Evolutionary conservation across 2,329 filamentous ascomycete species (phyloP), one percentile per base, ranked within the genome.

Genomic region (Penicillium vulpinum): DNA sequence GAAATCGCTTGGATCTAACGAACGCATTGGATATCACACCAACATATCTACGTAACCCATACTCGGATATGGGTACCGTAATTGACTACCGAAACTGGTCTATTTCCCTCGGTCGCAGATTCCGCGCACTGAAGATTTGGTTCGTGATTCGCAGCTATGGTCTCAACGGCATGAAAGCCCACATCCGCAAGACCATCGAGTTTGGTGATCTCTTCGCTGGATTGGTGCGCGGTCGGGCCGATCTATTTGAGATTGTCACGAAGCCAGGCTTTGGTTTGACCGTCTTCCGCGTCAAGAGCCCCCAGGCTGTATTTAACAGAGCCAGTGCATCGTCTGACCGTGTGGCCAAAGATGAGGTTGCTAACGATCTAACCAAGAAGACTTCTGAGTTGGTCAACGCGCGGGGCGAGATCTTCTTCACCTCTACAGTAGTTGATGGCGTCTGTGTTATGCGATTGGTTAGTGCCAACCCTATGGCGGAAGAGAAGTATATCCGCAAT

Each of bases 1-100:
- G 88, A 61, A 83, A 87, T 67, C 85, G 92, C 16, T 78, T 80
- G 53, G 87, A 92, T 75, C 83, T 97, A n/a, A 91, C 89, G 41
- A 83, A 88, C 59, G 89, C 92, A 0, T 83, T 96, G 40, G 87
- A 85, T 69, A 88, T 94, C 70, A 88, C 88, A 16, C 90, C 90
- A 0, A 83, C 88, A 5, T 97, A 96, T 78, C 85, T 97, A 28
- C 83, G 87, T 62, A 97, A 97, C 75, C 79, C 85, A 4, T 91
- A 88, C 77, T 90, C 88, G 4, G 91, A 94, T 66, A 85, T 83
- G 36, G 92, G 91, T 0, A 82, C 93, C 2, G 93, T 97, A 1
- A 96, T 91, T 24, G 93, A 97, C 75, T 97, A 96, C 79, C 86
- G 93, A 45, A 92, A 97, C 80, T 97, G 93, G 93, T 92, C 96